Percentiles rank a stretch among this genome's conserved stretches.
Conservation (phyloP, 129 eudicot genomes). For the Rutidosis leptorrhynchoides region DNA sequence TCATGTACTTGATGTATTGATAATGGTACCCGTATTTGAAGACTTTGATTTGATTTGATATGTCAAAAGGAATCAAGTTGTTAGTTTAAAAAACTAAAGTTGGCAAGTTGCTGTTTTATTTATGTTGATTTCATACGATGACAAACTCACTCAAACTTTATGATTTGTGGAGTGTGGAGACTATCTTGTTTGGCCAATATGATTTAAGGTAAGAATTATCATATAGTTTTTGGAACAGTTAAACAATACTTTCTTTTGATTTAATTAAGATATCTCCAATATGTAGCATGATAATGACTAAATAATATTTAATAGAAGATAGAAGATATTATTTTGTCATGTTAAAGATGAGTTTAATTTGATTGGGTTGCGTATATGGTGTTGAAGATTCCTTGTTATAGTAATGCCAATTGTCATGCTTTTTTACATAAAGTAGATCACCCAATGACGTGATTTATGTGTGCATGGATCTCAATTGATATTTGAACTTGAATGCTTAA, state of each 20-base stretch:
- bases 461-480: constrained; percentile 7
- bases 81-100: constrained; percentile 8
- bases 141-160: constrained; percentile 29
- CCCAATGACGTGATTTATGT: constrained; percentile 18
- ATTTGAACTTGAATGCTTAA: constrained; percentile 2
- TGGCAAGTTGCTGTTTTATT: constrained; percentile 29
- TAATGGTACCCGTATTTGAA: constrained; percentile 4
- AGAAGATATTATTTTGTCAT: constrained; percentile 16
- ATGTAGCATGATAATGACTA: constrained; percentile 17
- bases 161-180: constrained; percentile 32
- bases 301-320: constrained; percentile 20
- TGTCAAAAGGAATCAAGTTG: constrained; percentile 11
- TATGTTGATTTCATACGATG: constrained; percentile 23
- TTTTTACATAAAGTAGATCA: constrained; percentile 15
- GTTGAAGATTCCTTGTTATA: constrained; percentile 33
- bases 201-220: constrained; percentile 20
- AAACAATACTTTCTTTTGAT: constrained; percentile 11
- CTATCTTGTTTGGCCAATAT: constrained; percentile 33
- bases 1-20: neutral
- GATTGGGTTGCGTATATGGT: constrained; percentile 16
- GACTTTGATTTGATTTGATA: constrained; percentile 20
- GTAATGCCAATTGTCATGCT: constrained; percentile 32
- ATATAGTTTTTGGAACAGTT: constrained; percentile 14
- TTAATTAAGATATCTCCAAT: constrained; percentile 17
- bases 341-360: constrained; percentile 30